Evolutionary conservation across 345 rosid genomes (phyloP), one percentile per base, ranked within the genome.

Genomic region (Firmiana major): DNA sequence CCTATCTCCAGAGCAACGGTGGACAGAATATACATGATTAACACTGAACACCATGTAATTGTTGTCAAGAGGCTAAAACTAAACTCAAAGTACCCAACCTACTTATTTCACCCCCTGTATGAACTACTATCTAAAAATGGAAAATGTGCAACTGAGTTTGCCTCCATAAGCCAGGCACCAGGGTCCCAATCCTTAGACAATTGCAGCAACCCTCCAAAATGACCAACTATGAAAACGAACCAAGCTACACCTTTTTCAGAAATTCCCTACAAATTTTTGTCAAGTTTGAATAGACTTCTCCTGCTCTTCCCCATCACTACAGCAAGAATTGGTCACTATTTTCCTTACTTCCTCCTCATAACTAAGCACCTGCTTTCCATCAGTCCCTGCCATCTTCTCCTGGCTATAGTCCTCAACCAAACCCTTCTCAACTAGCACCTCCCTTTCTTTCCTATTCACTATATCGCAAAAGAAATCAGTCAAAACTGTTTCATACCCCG

Each of bases 381-480:
- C 81, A 72, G 19, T 16, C 36, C 11, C 62, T 38, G 68, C 60
- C 40, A 49, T 34, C 49, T 66, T 77, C 75, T 78, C 77, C 12
- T 22, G 73, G n/a, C 40, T 60, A 40, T 7, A 74, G 16, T 42
- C 85, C 3, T 60, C 78, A 76, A 16, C 70, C 70, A 62, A 12
- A 77, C 38, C 58, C 73, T 48, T 65, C 60, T 70, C 67, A 67
- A 24, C 77, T 51, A 22, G 49, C 64, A 45, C 13, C 24, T 21
- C 64, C 38, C n/a, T 54, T 48, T 62, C 80, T 31, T 73, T 78
- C 77, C 63, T 76, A 48, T 64, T 40, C 17, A 83, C 77, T 12
- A 89, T 64, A 60, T 84, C 86, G 49, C 79, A 84, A 49, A 90
- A 87, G 86, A 90, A 90, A 74, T 84, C 86, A 4, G 85, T 80